A percentile compares a stretch with the other conserved stretches of the same genome.
phyloP scores from a whole-genome alignment of 139 green algal genomes.

The Haematococcus sp. region DNA sequence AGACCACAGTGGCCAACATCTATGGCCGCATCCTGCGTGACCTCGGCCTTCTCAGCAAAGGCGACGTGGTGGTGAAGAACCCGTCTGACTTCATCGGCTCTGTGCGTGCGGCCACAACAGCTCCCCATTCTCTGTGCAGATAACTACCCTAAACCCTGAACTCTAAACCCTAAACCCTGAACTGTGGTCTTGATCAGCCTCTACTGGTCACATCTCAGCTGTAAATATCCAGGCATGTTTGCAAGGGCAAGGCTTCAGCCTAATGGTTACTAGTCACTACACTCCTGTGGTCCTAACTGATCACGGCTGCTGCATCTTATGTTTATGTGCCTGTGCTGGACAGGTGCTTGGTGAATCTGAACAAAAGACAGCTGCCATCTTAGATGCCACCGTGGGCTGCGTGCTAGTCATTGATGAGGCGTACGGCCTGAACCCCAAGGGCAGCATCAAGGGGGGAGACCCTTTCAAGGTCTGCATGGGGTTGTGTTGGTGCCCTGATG shows the following conservation, averaged over 20 bases:
- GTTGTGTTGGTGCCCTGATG: not conserved
- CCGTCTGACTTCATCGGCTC: conserved; percentile 36
- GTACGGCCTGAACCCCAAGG: conserved; percentile 31
- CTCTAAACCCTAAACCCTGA: no score
- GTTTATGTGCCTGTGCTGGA: not conserved
- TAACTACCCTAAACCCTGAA: no score
- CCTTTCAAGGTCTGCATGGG: conserved; percentile 31
- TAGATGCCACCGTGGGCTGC: conserved; percentile 39
- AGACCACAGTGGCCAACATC: conserved; percentile 48
- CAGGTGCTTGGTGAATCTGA: conserved; percentile 43
- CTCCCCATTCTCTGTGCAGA: no score
- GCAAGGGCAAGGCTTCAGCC: no score
- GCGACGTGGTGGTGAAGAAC: conserved; percentile 48
- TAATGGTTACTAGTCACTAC: no score
- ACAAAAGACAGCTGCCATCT: conserved; percentile 40
- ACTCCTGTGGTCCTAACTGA: not conserved
- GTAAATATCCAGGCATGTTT: no score
- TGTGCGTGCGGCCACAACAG: not conserved
- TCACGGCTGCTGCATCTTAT: not conserved
- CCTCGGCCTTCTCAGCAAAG: conserved; percentile 53
- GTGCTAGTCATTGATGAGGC: conserved; percentile 61
- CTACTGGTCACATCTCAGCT: no score
- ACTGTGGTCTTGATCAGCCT: no score
- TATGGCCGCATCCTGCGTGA: conserved; percentile 46
- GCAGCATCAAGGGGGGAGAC: conserved; percentile 11